Base-by-base conservation (phyloP, 169 alveolate genomes). In the Babesia sp. region DNA sequence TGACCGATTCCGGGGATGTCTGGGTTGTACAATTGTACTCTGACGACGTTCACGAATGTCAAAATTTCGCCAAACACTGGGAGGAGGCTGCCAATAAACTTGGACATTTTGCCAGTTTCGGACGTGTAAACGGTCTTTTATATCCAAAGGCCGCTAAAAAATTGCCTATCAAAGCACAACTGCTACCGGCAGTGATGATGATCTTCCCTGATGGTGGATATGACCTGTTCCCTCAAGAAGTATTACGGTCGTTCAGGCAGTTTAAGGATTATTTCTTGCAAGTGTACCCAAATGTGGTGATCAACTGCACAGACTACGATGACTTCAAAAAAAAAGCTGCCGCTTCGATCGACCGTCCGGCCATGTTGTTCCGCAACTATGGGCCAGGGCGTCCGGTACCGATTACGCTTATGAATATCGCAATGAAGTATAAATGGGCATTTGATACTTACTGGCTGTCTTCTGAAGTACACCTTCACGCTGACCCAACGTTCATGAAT, bases 11-110 rank as follows among this genome's bases (percentile, higher is more conserved):
- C n/a, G 33, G 29, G 18, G 61, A 80, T 34, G 36, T 80, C 31
- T 80, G 88, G 88, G 80, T 71, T 37, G 72, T 80, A 9, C 88
- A 69, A 45, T 57, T 71, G 39, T 80, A 80, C 42, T 80, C 88
- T 29, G 88, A 80, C 31, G 88, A 71, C 53, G 22, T 16, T 28
- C 58, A 29, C 22, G 64, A 45, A 20, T 80, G 84, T 63, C 69
- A 69, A 33, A 34, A 48, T n/a, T 80, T 80, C 50, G 51, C 88
- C 45, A 22, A 60, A 29, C 34, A 24, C 26, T 80, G 88, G 88
- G 84, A 80, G 44, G 84, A 80, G 31, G 69, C 57, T 7, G 88
- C 79, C 16, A 50, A 41, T 31, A 59, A 60, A 28, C 42, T 60
- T 16, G 64, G 66, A 18, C 22, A 46, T 8, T 71, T 44, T 51